Percentiles rank a stretch among this genome's conserved stretches.
These are phyloP conservation scores for Hyaloscypha hepaticicola DNA, from an alignment of 495 filamentous ascomycete genomes.

Conservation along the genomic window DNA sequence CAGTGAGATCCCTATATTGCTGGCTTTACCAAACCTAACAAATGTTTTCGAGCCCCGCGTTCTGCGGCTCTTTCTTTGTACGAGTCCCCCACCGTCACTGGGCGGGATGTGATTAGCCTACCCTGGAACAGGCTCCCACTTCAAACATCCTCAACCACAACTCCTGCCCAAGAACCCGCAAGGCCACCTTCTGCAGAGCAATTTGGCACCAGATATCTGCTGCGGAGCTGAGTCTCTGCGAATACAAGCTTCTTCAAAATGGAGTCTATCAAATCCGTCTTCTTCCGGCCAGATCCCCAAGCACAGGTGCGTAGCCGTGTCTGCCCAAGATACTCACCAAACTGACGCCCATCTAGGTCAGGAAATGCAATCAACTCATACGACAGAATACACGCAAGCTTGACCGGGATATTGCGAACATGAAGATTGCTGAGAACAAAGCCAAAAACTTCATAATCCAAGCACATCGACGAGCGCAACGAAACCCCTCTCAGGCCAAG, in stretches of 20 bases:
- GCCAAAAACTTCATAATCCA: conserved; percentile 81
- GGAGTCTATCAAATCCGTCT: conserved; percentile 83
- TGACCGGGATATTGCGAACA: conserved; percentile 82
- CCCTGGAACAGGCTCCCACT: background rate
- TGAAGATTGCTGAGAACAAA: conserved; percentile 75
- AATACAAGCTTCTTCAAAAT: conserved; percentile 47
- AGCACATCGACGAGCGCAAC: conserved; percentile 74
- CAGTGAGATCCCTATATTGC: background rate
- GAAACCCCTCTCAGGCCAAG: conserved; percentile 69
- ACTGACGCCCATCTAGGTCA: conserved; percentile 58
- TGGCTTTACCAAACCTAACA: background rate
- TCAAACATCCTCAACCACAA: conserved; percentile 13
- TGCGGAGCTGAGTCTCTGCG: conserved; percentile 18
- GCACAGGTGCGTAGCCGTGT: conserved; percentile 63
- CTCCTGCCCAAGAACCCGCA: background rate
- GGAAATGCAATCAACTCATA: conserved; percentile 93
- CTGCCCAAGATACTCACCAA: conserved; percentile 7
- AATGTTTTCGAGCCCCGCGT: conserved; percentile 17
- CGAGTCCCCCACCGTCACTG: conserved; percentile 20
- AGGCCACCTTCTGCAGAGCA: background rate
- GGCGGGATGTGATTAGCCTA: conserved; percentile 5
- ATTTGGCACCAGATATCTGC: background rate
- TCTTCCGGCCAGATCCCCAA: conserved; percentile 90
- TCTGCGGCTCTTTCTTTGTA: conserved; percentile 9
- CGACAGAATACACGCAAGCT: conserved; percentile 90